Conservation (phyloP, 169 alveolate species). For the Babesia bigemina region DNA sequence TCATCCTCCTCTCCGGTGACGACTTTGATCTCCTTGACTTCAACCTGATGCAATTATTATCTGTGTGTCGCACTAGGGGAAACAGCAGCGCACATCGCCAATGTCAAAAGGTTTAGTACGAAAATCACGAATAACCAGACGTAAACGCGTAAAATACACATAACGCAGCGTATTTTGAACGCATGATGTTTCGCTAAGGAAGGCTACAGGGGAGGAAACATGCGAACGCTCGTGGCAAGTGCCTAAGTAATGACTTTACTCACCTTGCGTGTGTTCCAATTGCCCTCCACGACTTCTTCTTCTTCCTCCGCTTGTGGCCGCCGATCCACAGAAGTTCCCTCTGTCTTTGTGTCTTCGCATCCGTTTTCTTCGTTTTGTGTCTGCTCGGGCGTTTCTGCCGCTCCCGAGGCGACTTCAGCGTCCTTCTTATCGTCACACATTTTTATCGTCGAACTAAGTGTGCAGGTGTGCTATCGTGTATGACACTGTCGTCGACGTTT, state of each 20-base stretch:
- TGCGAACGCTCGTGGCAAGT: no score
- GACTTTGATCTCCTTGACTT: constrained; percentile 90
- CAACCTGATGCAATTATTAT: constrained; percentile 74
- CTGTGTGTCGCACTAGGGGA: neutral
- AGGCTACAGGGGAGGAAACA: neutral
- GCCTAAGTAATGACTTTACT: neutral
- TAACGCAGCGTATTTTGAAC: neutral
- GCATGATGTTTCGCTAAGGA: neutral
- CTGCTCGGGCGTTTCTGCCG: constrained; percentile 19
- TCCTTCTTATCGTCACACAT: constrained; percentile 28
- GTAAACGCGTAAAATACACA: neutral
- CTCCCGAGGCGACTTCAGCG: neutral
- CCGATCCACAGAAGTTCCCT: neutral
- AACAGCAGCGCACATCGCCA: neutral
- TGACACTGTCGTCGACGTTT: neutral
- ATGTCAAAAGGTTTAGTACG: constrained; percentile 5
- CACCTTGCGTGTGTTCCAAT: constrained; percentile 87
- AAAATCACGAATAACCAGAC: neutral
- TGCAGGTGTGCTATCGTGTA: neutral
- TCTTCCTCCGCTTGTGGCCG: constrained; percentile 52
- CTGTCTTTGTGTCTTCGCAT: neutral
- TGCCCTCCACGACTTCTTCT: constrained; percentile 85
- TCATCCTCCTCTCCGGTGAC: constrained; percentile 96
- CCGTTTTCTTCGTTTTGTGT: constrained; percentile 1
- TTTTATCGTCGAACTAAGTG: neutral